Base-by-base conservation (phyloP, 1,284 basidiomycete genomes). In the Moniliella sp. region DNA sequence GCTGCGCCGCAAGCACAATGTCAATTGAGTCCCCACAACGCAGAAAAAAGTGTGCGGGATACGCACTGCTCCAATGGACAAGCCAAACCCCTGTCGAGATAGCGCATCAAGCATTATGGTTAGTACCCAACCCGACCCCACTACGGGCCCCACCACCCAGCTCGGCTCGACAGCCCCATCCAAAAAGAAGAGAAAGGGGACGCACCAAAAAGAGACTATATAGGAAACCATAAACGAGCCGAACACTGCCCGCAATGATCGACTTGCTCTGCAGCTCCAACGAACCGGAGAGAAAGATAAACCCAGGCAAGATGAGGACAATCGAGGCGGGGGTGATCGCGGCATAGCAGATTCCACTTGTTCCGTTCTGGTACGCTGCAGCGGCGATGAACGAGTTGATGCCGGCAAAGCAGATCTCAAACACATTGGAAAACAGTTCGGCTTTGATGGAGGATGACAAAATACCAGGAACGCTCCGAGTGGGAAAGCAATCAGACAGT, bases 341-440 rank as follows among this genome's bases (percentile, higher is more conserved):
- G 2, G 80, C 75, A 54, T 81, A 88, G 63, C 83, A 88, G 42
- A 86, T 76, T 32, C 69, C 65, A 13, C 66, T 61, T 0, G 73
- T 72, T n/a, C 3, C 30, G 26, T 7, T n/a, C 8, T 14, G 13
- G 17, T 25, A 25, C 2, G 21, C 55, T 4, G 54, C 42, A 11
- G 80, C 69, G 29, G 21, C 21, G 21, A 83, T 49, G 61, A 88
- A 88, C 11, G 69, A 68, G 52, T 78, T 80, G 56, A 84, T 61
- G 3, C 72, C 76, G 1, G 79, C 74, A 35, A 82, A 71, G 3
- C 76, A 78, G 44, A 84, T 80, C 71, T 86, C 83, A n/a, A 83
- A 82, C 17, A 81, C 70, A 42, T 82, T 81, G 10, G 72, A 74
- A 56, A 82, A 83, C 23, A 91, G 63, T 61, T 84, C 79, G 7